These are phyloP conservation scores for Clitopilus hobsonii DNA, from an alignment of 768 basidiomycete species.

Conservation along the genomic window DNA sequence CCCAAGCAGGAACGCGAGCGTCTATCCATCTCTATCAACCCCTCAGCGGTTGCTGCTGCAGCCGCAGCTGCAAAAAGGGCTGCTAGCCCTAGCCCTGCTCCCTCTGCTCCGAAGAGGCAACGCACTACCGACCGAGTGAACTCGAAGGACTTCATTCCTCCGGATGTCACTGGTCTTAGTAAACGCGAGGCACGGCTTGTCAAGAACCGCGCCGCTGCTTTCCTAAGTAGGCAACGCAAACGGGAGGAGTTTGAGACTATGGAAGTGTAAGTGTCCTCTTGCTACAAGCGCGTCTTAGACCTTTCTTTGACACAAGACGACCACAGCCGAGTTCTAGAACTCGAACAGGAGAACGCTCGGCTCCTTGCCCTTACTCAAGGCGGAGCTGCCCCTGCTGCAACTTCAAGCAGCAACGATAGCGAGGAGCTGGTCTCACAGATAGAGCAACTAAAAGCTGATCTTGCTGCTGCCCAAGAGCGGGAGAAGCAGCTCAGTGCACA, in stretches of 20 bases:
- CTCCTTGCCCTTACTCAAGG: constrained; percentile 57
- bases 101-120: constrained; percentile 38
- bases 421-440: constrained; percentile 51
- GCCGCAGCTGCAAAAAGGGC: constrained; percentile 37
- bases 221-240: constrained; percentile 87
- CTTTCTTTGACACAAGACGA: background rate
- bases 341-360: constrained; percentile 80
- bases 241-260: constrained; percentile 89
- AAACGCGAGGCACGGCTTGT: constrained; percentile 90
- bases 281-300: constrained; percentile 11
- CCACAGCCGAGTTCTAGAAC: constrained; percentile 72
- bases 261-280: constrained; percentile 68
- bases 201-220: constrained; percentile 90
- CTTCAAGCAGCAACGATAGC: constrained; percentile 20
- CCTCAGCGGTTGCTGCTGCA: constrained; percentile 16
- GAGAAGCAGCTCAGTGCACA: constrained; percentile 64
- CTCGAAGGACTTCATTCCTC: constrained; percentile 83
- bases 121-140: constrained; percentile 45
- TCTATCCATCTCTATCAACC: constrained; percentile 28
- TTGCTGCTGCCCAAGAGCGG: constrained; percentile 61
- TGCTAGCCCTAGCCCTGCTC: constrained; percentile 36
- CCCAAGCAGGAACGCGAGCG: constrained; percentile 12
- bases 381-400: constrained; percentile 22
- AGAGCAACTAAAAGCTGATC: constrained; percentile 61
- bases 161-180: constrained; percentile 82